Percentiles rank a stretch among this genome's conserved stretches.
Conservation (phyloP, 345 rosid genomes). For the Corchorus capsularis region DNA sequence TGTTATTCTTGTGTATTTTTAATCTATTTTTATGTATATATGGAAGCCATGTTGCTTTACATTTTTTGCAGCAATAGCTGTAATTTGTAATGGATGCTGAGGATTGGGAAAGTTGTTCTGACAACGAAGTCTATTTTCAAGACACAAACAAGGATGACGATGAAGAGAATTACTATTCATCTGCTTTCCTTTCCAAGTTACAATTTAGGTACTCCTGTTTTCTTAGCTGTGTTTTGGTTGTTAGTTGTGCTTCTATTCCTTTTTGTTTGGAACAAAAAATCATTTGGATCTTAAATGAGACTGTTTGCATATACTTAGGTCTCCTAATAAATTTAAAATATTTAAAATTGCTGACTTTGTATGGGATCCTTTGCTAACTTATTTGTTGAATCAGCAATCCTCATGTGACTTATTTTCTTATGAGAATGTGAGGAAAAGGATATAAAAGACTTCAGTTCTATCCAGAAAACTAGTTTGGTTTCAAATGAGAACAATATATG, state of each 20-base stretch:
- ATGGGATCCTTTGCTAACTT: neutral
- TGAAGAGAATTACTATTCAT: slow-evolving; percentile 24
- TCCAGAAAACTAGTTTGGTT: neutral
- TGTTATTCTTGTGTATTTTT: neutral
- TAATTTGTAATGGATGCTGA: slow-evolving; percentile 10
- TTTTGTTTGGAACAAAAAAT: neutral
- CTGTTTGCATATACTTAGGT: neutral
- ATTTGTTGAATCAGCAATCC: neutral
- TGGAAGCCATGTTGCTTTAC: neutral
- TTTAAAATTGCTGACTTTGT: neutral
- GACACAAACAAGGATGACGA: slow-evolving; percentile 15
- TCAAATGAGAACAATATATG: neutral
- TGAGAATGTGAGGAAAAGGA: neutral
- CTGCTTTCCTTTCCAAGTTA: slow-evolving; percentile 22
- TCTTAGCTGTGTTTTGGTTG: neutral
- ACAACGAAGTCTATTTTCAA: slow-evolving; percentile 8
- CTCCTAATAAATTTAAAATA: neutral
- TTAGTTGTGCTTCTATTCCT: neutral
- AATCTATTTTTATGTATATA: neutral
- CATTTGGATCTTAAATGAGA: neutral
- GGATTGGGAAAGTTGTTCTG: slow-evolving; percentile 20
- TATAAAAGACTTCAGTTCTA: neutral
- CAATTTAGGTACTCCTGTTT: slow-evolving; percentile 32
- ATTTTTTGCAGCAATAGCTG: slow-evolving; percentile 5
- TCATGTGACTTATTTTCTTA: neutral